Conservation (phyloP, 768 basidiomycete species). For the Suillus subaureus region DNA sequence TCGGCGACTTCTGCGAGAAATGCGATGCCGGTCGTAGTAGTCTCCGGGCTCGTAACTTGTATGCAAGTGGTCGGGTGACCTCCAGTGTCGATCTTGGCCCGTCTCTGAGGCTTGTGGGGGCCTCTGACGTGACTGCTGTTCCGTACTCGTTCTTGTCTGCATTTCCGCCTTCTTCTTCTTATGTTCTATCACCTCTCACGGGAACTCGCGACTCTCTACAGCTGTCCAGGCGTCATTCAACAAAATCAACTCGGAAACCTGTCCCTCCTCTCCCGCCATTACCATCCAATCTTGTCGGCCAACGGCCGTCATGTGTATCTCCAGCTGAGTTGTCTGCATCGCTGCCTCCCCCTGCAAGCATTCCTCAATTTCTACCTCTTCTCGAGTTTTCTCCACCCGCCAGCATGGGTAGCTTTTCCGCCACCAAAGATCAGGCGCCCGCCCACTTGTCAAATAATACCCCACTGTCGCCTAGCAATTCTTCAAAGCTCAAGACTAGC, state of each 20-base stretch:
- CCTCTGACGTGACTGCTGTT: constrained; percentile 15
- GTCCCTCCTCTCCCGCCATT: constrained; percentile 24
- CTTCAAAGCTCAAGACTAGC: neutral
- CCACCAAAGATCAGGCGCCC: constrained; percentile 5
- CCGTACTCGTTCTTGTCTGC: constrained; percentile 28
- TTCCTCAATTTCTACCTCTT: constrained; percentile 15
- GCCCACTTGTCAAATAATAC: neutral
- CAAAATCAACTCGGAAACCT: constrained; percentile 19
- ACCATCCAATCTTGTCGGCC: constrained; percentile 14
- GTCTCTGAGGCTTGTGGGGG: constrained; percentile 30
- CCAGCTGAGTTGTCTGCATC: neutral
- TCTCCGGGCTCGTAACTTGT: neutral
- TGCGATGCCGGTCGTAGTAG: neutral
- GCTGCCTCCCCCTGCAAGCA: neutral
- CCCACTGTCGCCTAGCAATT: neutral
- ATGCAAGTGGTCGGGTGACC: neutral
- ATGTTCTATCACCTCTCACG: constrained; percentile 24
- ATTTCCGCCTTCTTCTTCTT: constrained; percentile 19
- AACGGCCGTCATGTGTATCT: neutral
- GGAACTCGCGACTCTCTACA: constrained; percentile 33
- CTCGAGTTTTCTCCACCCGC: constrained; percentile 25
- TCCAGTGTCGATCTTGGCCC: constrained; percentile 5
- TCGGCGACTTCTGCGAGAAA: constrained; percentile 15
- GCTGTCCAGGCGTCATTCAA: constrained; percentile 20
- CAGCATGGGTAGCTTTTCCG: constrained; percentile 11